Evolutionary conservation across 1,284 basidiomycete species (phyloP).

Genomic region (Moesziomyces parantarcticus): DNA sequence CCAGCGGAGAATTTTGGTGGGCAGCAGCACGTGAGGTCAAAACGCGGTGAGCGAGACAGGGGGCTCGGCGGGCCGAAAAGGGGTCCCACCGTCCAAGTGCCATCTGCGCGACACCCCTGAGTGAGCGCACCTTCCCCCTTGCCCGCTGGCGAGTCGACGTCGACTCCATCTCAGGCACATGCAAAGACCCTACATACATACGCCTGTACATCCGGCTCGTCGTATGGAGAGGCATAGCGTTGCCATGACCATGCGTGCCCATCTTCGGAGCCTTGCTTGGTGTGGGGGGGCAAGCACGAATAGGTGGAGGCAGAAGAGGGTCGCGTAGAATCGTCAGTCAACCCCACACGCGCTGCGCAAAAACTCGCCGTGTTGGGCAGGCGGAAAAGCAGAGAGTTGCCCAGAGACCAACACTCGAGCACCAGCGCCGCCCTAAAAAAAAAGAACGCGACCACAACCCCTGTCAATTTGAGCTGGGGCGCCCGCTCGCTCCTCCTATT

Average conservation of each 20-base stretch:
- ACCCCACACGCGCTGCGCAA: background rate
- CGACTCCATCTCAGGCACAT: no score
- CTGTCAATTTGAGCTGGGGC: background rate
- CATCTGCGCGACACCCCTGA: slow-evolving; percentile 15
- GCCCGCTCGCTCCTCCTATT: background rate
- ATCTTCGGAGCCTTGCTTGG: no score
- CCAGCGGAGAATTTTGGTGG: background rate
- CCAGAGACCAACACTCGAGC: slow-evolving; percentile 4
- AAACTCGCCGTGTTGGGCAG: slow-evolving; percentile 8
- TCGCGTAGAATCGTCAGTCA: slow-evolving; percentile 38
- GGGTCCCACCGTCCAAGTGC: background rate
- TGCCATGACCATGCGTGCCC: background rate
- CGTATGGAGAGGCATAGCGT: no score
- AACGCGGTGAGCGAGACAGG: slow-evolving; percentile 1
- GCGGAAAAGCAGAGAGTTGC: background rate
- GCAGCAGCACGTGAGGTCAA: background rate
- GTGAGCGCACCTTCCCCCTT: background rate
- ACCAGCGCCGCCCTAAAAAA: slow-evolving; percentile 1
- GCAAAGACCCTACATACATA: no score
- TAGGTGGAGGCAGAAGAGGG: background rate
- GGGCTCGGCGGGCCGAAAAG: background rate
- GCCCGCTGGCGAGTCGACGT: no score
- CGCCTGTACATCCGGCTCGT: no score
- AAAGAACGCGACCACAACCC: background rate
- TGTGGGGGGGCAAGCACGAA: no score